Evolutionary conservation across 495 filamentous ascomycete species (phyloP), one percentile per base, ranked within the genome.

Genomic region (Penicilliopsis zonata): DNA sequence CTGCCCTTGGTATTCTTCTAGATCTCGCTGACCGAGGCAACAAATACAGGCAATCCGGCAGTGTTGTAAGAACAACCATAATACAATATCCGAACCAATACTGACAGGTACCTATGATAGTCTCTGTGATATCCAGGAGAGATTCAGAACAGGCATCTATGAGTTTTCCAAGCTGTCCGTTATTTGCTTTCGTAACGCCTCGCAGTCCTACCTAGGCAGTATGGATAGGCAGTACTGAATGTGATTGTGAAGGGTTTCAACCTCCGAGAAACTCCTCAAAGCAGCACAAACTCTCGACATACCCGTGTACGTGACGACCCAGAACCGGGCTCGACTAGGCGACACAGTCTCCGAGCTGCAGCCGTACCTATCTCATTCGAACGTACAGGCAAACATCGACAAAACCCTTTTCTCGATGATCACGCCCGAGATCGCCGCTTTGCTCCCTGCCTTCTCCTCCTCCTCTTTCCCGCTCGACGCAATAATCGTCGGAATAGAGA

Each of bases 91-190:
- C 28, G 30, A 18, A 23, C 21, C 7, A 33, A 8, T 33, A 17
- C 18, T 28, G 20, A 30, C 14, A 9, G 16, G 5, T 42, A 42
- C 49, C 24, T 24, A 15, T n/a, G 14, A 22, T 44, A 96, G 88
- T 43, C 70, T 98, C 46, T 98, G 90, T 63, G 90, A 98, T 46
- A 70, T 95, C 41, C 90, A 98, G 67, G 87, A 94, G 41, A 87
- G 82, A 51, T 98, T 98, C 64, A 72, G 85, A 26, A 56, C 63
- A 3, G 73, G 73, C 24, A 92, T 98, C 49, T 70, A 74, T 53
- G 77, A 92, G 52, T 94, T 84, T 46, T 63, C 81, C 28, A 82
- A 80, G 47, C 63, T 94, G 80, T 85, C 4, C 5, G 5, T 9
- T 13, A 6, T 31, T 20, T 30, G 5, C 28, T 16, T 16, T n/a